phyloP scores from a whole-genome alignment of 108 stramenopile species.

The Skeletonema menzelii region DNA sequence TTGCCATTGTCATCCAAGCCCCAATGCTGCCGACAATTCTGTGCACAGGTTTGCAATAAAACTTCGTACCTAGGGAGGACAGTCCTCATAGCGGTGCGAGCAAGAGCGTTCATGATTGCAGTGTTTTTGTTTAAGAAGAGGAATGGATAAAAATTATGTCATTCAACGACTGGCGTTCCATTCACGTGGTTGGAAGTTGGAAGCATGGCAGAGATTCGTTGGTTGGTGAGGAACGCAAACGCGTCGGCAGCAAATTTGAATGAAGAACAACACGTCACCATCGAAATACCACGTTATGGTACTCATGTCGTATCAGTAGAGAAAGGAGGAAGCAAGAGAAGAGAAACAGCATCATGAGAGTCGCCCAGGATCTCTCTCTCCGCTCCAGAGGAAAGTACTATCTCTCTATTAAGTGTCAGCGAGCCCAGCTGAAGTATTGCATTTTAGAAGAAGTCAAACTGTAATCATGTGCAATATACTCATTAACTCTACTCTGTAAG shows the following conservation, averaged over 20 bases:
- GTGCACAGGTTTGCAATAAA: not conserved
- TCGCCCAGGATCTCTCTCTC: no score
- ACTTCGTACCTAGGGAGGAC: conserved; percentile 40
- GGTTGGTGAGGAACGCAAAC: not conserved
- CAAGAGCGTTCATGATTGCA: conserved; percentile 32
- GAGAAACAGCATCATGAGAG: no score
- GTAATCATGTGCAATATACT: no score
- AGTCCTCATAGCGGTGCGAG: conserved; percentile 36
- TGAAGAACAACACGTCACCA: not conserved
- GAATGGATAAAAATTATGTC: conserved; percentile 7
- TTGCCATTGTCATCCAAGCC: not conserved
- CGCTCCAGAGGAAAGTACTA: no score
- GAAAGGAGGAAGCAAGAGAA: no score
- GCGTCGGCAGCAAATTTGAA: not conserved
- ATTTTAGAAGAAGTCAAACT: no score
- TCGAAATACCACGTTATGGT: no score
- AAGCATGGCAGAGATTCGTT: not conserved
- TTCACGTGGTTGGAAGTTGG: not conserved
- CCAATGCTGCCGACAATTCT: not conserved
- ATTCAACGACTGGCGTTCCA: not conserved
- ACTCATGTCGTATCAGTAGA: no score
- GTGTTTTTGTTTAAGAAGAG: conserved; percentile 6
- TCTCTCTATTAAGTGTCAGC: no score
- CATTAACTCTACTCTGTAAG: no score
- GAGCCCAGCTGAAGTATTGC: no score